Base-by-base conservation (phyloP, 805 yeast species). In the Danielia reshetovae region DNA sequence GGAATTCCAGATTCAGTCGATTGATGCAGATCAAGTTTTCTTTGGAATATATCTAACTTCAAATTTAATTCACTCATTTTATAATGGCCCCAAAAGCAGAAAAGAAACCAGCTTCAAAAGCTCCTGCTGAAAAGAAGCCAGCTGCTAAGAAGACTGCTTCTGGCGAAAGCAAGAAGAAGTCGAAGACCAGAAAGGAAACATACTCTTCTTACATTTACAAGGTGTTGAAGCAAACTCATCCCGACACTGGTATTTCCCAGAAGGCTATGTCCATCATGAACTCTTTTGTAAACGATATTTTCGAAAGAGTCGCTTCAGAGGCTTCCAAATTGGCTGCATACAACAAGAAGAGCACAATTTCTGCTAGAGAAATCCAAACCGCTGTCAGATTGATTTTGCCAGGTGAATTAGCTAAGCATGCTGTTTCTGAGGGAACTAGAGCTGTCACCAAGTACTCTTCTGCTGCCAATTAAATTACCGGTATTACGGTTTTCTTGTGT, bases 171-270 rank as follows among this genome's bases (percentile, higher is more conserved):
- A 88, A 87, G 80, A 89, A 85, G 84, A 87, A 95, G 77, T 63
- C 86, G 54, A 89, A 88, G 83, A 72, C 89, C 57, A 87, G 97
- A 81, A 88, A 87, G 84, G 97, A 90, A 75, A 87, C 97, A 49
- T 90, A 88, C 78, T 87, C 96, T 49, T 88, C 97, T 46, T 90
- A 90, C 75, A 90, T 90, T 67, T 90, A 89, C 93, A 90, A 90
- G 74, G 97, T 89, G 52, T 83, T 90, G 67, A 89, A 89, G 74
- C 97, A 90, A 79, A 89, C 97, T 46, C 97, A 90, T 74, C 97
- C 97, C 70, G 97, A 90, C 70, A 90, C 97, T 47, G 97, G 97
- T 86, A 90, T 90, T 67, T 89, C 97, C 57, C 95, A 88, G 74
- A 85, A 87, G 68, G 96, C 97, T 49, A 90, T 90, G 96, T 87